phyloP scores from a whole-genome alignment of 257 asterid genomes.

The Penstemon eatonii region DNA sequence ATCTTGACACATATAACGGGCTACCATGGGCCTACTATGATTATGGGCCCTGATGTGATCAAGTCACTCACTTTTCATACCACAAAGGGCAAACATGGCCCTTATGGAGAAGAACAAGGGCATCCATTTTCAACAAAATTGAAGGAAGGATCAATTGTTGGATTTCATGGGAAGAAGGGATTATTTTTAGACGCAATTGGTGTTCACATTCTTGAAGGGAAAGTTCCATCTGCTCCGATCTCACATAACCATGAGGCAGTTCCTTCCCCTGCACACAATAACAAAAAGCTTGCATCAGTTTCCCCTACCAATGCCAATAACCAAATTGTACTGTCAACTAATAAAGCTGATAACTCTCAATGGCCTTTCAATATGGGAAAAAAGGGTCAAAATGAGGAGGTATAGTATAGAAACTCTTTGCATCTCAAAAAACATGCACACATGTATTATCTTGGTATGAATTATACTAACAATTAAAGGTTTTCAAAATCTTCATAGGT shows the following conservation, averaged over 20 bases:
- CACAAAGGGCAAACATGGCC: constrained; percentile 64
- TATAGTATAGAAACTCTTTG: constrained; percentile 19
- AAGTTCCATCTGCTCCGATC: constrained; percentile 24
- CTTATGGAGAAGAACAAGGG: constrained; percentile 80
- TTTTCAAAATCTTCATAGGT: constrained; percentile 31
- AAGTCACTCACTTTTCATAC: constrained; percentile 79
- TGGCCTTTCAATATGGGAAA: constrained; percentile 49
- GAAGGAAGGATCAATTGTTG: constrained; percentile 62
- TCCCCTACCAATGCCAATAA: constrained; percentile 28
- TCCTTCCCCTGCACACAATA: constrained; percentile 14
- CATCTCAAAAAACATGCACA: background rate
- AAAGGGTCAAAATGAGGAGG: constrained; percentile 53
- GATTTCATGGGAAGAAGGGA: constrained; percentile 81
- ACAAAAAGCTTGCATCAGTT: constrained; percentile 20
- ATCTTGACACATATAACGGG: constrained; percentile 74
- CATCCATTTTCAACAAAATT: constrained; percentile 55
- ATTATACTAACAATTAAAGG: background rate
- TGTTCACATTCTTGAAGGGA: constrained; percentile 58
- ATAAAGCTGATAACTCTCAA: constrained; percentile 37
- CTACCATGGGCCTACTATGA: constrained; percentile 59
- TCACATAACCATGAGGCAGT: background rate
- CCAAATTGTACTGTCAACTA: constrained; percentile 26
- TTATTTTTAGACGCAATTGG: constrained; percentile 75
- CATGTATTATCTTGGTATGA: too few species aligned
- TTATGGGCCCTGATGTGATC: constrained; percentile 72